Percentiles rank a stretch among this genome's conserved stretches.
phyloP scores from a whole-genome alignment of 2,329 filamentous ascomycete species.

The Fusarium illudens region DNA sequence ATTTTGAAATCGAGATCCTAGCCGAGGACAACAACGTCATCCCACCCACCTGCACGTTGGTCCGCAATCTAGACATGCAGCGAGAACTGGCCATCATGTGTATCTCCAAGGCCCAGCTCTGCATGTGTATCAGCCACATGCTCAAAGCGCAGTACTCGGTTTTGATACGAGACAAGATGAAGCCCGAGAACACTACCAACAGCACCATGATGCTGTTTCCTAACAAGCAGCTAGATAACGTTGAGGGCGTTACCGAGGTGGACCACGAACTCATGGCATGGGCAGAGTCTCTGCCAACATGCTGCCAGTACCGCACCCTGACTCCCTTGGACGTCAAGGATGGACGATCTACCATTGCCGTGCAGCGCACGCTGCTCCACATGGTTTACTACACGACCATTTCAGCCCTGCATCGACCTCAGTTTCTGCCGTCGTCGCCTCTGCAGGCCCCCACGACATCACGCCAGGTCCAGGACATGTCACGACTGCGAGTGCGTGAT shows the following conservation, averaged over 20 bases:
- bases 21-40: slow-evolving; percentile 74
- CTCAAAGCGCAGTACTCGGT: slow-evolving; percentile 93
- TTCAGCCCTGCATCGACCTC: slow-evolving; percentile 89
- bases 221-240: slow-evolving; percentile 85
- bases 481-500: slow-evolving; percentile 81
- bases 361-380: slow-evolving; percentile 87
- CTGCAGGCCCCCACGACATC: slow-evolving; percentile 60
- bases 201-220: slow-evolving; percentile 90
- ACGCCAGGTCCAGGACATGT: slow-evolving; percentile 80
- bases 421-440: slow-evolving; percentile 81
- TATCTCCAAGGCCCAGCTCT: slow-evolving; percentile 89
- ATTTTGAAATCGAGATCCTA: slow-evolving; percentile 81
- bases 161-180: slow-evolving; percentile 82
- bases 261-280: slow-evolving; percentile 82
- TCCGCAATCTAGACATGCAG: slow-evolving; percentile 77
- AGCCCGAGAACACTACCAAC: slow-evolving; percentile 77
- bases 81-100: slow-evolving; percentile 85
- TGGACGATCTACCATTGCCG: slow-evolving; percentile 65
- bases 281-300: slow-evolving; percentile 74
- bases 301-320: slow-evolving; percentile 72
- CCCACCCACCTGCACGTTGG: slow-evolving; percentile 72
- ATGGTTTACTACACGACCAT: slow-evolving; percentile 95
- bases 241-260: slow-evolving; percentile 79
- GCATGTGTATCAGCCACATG: slow-evolving; percentile 88
- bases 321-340: slow-evolving; percentile 65